Base-by-base conservation (phyloP, 2,329 filamentous ascomycete genomes). In the Cryphonectria radicalis region DNA sequence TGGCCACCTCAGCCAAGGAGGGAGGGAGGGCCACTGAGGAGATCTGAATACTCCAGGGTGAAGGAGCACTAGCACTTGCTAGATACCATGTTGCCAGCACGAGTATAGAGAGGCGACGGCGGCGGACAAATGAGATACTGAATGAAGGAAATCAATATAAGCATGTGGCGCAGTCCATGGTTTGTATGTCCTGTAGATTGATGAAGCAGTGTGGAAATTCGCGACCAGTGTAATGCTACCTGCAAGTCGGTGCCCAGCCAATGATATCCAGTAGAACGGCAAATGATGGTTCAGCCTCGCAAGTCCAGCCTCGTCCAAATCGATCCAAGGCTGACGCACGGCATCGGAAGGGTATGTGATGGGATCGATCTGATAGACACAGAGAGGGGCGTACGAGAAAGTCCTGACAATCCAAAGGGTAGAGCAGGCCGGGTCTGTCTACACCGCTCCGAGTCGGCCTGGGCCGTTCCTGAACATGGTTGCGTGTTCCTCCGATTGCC, bases 231-330 rank as follows among this genome's bases (percentile, higher is more conserved):
- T 25, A 57, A 28, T 32, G 6, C 53, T n/a, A 3, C 13, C 28
- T 14, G 22, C 28, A 22, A 37, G 11, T 62, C 22, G 59, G 59
- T 40, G 35, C 35, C 6, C 59, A 62, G 19, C 59, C 59, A 62
- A 40, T 40, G 35, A 62, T 17, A 59, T 32, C 55, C 55, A 8
- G 55, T 19, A 35, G 13, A 8, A n/a, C 5, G 14, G 14, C 28
- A 14, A 25, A 19, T 59, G 13, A 17, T 37, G 40, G 25, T 32
- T 65, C 63, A 53, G 63, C 42, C 63, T 65, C 42, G 63, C 63
- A 17, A 1, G 40, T 8, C 37, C 62, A 64, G 62, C 62, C 62
- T 64, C 42, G 25, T 25, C 62, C 11, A 11, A 25, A 28, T 32
- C 62, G 4, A 46, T n/a, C 43, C 62, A 19, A 64, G 62, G 62